Percentiles rank a stretch among this genome's conserved stretches.
Evolutionary conservation across 148 eudicot genomes (phyloP).

Genomic region (Nepenthes mirabilis): DNA sequence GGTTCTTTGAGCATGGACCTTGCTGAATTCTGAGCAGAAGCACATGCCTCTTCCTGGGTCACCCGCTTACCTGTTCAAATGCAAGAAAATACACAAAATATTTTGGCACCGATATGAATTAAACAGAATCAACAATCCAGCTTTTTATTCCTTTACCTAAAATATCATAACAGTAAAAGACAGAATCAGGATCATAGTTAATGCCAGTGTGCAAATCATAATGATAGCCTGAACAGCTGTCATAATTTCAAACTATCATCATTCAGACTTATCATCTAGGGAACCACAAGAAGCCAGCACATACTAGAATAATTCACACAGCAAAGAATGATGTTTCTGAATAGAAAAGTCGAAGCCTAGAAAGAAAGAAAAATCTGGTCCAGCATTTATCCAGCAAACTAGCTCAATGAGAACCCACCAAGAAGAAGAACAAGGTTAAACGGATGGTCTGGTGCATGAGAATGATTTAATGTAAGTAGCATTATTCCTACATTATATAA

Average conservation of each 20-base stretch:
- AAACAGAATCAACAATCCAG: background rate
- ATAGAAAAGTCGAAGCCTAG: background rate
- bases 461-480: too few relatives aligned
- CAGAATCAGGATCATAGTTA: slow-evolving; percentile 82
- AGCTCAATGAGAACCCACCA: too few relatives aligned
- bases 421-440: too few relatives aligned
- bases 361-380: background rate
- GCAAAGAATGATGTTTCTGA: background rate
- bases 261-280: slow-evolving; percentile 9
- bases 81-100: background rate
- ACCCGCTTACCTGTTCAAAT: slow-evolving; percentile 78
- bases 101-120: background rate
- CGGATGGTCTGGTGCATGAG: too few relatives aligned
- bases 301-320: background rate
- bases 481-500: too few relatives aligned
- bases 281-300: background rate
- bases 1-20: slow-evolving; percentile 17
- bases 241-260: slow-evolving; percentile 72
- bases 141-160: slow-evolving; percentile 39
- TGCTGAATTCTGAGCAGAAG: slow-evolving; percentile 15
- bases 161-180: slow-evolving; percentile 81
- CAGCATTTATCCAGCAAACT: too few relatives aligned
- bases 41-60: slow-evolving; percentile 75
- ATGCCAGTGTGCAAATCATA: slow-evolving; percentile 51
- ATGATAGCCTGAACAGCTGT: slow-evolving; percentile 71